These are phyloP conservation scores for Aureobasidium zeae DNA, from an alignment of 2,329 filamentous ascomycete genomes.

Conservation along the genomic window DNA sequence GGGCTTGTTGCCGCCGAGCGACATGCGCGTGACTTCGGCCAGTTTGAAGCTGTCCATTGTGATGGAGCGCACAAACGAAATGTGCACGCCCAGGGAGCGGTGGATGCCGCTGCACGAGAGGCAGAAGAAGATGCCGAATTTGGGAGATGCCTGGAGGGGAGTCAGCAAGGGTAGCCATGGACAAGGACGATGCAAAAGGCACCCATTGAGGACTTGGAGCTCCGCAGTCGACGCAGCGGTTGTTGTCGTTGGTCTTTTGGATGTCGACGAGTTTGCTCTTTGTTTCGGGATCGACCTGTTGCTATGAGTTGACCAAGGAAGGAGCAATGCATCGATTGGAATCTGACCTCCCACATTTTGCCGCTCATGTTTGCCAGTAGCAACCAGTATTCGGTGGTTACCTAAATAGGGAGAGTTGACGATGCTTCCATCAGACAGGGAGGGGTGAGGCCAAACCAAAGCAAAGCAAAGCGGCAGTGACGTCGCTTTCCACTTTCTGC, in stretches of 20 bases:
- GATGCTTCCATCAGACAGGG: not conserved
- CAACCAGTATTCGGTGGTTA: too few relatives aligned
- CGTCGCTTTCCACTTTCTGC: too few relatives aligned
- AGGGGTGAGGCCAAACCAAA: too few relatives aligned
- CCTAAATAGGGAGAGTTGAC: not conserved
- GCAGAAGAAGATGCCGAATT: slow-evolving; percentile 98
- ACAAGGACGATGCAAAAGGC: slow-evolving; percentile 19
- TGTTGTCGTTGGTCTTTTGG: slow-evolving; percentile 83
- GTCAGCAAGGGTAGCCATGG: not conserved
- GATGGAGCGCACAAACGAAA: slow-evolving; percentile 94
- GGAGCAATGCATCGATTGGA: too few relatives aligned
- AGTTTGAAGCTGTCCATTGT: slow-evolving; percentile 99
- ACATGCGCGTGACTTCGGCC: slow-evolving; percentile 87
- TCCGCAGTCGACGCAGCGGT: slow-evolving; percentile 86
- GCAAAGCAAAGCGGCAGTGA: too few relatives aligned
- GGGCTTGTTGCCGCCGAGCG: slow-evolving; percentile 76
- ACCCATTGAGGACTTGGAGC: slow-evolving; percentile 98
- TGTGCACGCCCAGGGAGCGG: slow-evolving; percentile 90
- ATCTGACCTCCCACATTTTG: slow-evolving; percentile 71
- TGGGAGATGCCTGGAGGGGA: slow-evolving; percentile 58
- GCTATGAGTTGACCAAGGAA: not conserved
- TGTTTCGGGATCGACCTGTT: slow-evolving; percentile 79
- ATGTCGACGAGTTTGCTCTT: slow-evolving; percentile 89
- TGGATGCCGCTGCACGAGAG: slow-evolving; percentile 91
- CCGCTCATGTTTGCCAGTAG: slow-evolving; percentile 6